Evolutionary conservation across 306 rosid species (phyloP).

Genomic region (Cicer bijugum): DNA sequence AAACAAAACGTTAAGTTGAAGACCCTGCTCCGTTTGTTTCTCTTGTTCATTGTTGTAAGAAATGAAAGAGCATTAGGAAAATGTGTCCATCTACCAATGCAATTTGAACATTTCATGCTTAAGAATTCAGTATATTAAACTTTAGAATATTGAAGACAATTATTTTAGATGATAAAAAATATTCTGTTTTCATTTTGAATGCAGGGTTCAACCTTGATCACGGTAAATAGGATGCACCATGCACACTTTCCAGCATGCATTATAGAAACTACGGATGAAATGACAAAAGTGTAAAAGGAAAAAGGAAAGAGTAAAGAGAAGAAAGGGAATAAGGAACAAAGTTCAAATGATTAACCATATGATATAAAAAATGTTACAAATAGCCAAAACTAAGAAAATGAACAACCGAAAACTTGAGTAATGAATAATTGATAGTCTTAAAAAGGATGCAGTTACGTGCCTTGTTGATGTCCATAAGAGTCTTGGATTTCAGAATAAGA

Average conservation of each 20-base stretch:
- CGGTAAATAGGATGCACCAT: constrained; percentile 1
- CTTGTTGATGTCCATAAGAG: constrained; percentile 63
- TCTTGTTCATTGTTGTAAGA: background rate
- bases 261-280: background rate
- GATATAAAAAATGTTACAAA: background rate
- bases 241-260: constrained; percentile 11
- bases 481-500: constrained; percentile 56
- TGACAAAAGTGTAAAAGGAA: constrained; percentile 10
- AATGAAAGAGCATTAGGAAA: constrained; percentile 21
- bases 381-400: constrained; percentile 23
- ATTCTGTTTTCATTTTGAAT: constrained; percentile 27
- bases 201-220: constrained; percentile 25
- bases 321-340: constrained; percentile 19
- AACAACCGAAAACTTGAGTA: constrained; percentile 17
- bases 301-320: constrained; percentile 23
- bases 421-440: constrained; percentile 33
- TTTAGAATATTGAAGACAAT: background rate
- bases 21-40: constrained; percentile 19
- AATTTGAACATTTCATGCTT: constrained; percentile 8
- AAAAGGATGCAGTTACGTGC: constrained; percentile 46
- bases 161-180: constrained; percentile 22
- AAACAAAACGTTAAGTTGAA: constrained; percentile 24
- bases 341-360: constrained; percentile 11
- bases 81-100: background rate
- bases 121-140: constrained; percentile 4